Conservation (phyloP, 768 basidiomycete species). For the Rhizopogon vinicolor region DNA sequence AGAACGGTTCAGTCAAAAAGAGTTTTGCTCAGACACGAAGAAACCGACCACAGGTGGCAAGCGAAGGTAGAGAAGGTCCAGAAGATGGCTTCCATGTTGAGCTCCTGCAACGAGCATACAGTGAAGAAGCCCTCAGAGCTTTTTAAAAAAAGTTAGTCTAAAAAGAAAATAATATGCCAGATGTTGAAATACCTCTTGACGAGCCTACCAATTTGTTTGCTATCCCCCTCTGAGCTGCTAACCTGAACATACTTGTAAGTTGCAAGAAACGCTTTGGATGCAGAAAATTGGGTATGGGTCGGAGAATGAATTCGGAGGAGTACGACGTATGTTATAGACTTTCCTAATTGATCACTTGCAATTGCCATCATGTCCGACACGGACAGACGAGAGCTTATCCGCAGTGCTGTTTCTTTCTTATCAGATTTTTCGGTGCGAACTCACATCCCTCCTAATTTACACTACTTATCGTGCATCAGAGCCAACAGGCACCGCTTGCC, state of each 20-base stretch:
- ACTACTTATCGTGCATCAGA: conserved; percentile 36
- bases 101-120: conserved; percentile 12
- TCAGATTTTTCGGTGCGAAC: conserved; percentile 69
- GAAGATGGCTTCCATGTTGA: conserved; percentile 7
- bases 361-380: conserved; percentile 36
- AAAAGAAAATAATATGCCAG: background rate
- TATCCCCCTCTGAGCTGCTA: conserved; percentile 19
- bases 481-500: conserved; percentile 70
- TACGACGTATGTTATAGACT: background rate
- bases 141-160: background rate
- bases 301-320: conserved; percentile 23
- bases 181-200: conserved; percentile 6
- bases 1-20: background rate
- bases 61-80: background rate
- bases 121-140: conserved; percentile 5
- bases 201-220: conserved; percentile 10
- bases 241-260: conserved; percentile 23
- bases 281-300: conserved; percentile 12
- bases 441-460: background rate
- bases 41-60: conserved; percentile 11
- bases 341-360: background rate
- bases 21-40: conserved; percentile 22
- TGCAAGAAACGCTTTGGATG: conserved; percentile 1
- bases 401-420: conserved; percentile 81
- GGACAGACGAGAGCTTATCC: conserved; percentile 70